Percentiles rank a stretch among this genome's conserved stretches.
Conservation (phyloP, 2,329 filamentous ascomycete species). For the Pestalotiopsis sp. region DNA sequence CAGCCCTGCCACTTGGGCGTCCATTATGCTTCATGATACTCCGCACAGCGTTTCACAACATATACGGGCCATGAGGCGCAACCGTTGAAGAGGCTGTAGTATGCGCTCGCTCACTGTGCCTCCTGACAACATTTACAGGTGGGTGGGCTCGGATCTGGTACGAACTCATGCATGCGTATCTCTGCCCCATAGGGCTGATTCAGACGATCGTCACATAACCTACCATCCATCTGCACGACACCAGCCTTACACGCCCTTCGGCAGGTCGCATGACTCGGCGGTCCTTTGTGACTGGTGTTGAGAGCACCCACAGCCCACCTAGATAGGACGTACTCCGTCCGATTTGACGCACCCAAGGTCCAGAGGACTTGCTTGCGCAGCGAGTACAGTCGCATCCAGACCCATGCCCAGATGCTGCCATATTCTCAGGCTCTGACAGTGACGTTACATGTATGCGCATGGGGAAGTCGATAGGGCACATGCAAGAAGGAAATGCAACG, state of each 20-base stretch:
- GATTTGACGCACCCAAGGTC: not conserved
- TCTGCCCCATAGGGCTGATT: not conserved
- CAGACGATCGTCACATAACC: not conserved
- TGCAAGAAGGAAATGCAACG: not conserved
- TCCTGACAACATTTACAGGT: not conserved
- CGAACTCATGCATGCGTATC: not conserved
- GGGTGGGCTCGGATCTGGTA: not conserved
- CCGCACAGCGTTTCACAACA: not conserved
- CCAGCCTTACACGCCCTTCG: not conserved
- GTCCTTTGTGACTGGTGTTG: not conserved
- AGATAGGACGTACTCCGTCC: not conserved
- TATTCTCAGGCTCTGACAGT: not conserved
- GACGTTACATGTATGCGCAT: not conserved
- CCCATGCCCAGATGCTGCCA: not conserved
- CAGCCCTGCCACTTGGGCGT: no score
- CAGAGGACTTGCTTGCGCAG: not conserved
- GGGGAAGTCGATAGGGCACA: not conserved
- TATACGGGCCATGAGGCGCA: not conserved
- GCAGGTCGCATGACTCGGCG: not conserved
- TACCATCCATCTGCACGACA: not conserved
- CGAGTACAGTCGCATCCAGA: not conserved
- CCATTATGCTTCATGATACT: no score
- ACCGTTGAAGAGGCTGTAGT: not conserved
- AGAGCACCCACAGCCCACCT: not conserved
- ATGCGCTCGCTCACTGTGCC: not conserved